Evolutionary conservation across 192 early-diverging fungal species (phyloP).

Genomic region (Paraglomus occultum): DNA sequence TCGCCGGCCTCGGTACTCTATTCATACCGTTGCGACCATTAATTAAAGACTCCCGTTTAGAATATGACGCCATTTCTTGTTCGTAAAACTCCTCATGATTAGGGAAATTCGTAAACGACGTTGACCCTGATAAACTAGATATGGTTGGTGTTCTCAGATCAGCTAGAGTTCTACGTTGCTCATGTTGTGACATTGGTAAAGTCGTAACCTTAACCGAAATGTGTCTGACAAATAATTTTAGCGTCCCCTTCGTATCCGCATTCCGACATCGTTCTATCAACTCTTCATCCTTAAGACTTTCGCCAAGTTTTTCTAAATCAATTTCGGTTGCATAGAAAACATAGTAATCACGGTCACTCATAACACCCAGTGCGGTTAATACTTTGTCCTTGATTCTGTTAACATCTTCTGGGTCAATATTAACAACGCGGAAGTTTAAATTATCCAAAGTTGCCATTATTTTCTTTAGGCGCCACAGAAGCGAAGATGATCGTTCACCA

Average conservation of each 20-base stretch:
- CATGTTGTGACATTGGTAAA: slow-evolving; percentile 1
- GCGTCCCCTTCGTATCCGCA: not conserved
- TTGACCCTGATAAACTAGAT: too few species aligned
- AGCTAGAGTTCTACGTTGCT: not conserved
- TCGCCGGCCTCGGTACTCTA: too few species aligned
- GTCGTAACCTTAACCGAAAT: not conserved
- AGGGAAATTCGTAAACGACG: too few species aligned
- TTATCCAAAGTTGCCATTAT: slow-evolving; percentile 41
- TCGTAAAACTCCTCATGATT: not conserved
- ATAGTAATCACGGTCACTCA: slow-evolving; percentile 1
- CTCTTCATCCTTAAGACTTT: not conserved
- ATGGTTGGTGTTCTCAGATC: too few species aligned
- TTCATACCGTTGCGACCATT: too few species aligned
- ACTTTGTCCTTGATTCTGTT: slow-evolving; percentile 38
- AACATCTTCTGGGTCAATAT: slow-evolving; percentile 36
- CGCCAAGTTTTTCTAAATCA: slow-evolving; percentile 4
- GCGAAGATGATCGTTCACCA: too few species aligned
- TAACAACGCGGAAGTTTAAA: slow-evolving; percentile 36
- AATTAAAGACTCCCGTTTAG: too few species aligned
- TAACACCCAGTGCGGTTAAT: slow-evolving; percentile 24
- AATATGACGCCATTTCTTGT: not conserved
- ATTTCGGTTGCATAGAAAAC: slow-evolving; percentile 11
- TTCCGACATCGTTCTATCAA: slow-evolving; percentile 13
- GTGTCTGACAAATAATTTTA: slow-evolving; percentile 17
- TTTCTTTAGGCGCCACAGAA: slow-evolving; percentile 4